Conservation (phyloP, 257 asterid species). For the Fraxinus excelsior region DNA sequence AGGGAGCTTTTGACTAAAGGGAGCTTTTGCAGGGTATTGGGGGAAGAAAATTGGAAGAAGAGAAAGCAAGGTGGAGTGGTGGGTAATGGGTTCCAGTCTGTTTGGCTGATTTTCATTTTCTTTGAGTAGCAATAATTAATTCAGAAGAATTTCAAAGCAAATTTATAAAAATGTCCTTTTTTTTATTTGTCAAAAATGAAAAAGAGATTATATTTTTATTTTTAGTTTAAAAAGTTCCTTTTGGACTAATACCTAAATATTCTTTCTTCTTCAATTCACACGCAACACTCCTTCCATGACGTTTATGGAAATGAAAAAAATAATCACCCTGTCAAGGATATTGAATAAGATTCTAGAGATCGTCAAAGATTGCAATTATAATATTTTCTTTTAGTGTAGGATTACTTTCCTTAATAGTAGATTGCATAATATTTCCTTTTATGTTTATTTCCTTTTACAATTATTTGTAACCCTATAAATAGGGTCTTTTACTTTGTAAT, state of each 20-base stretch:
- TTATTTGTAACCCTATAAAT: too few relatives aligned
- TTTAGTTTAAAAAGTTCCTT: background rate
- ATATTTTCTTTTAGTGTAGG: too few relatives aligned
- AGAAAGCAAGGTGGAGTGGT: slow-evolving; percentile 27
- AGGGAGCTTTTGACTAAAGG: slow-evolving; percentile 62
- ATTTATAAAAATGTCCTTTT: too few relatives aligned
- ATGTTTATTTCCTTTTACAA: too few relatives aligned
- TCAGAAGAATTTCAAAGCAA: background rate
- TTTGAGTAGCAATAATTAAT: background rate
- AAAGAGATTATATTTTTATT: too few relatives aligned
- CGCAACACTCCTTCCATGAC: background rate
- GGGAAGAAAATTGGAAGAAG: slow-evolving; percentile 44
- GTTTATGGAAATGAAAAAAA: background rate
- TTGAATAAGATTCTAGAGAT: too few relatives aligned
- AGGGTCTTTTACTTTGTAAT: too few relatives aligned
- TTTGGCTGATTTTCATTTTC: background rate
- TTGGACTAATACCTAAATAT: background rate
- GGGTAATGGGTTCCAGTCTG: slow-evolving; percentile 35
- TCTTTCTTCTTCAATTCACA: too few relatives aligned
- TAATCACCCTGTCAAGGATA: too few relatives aligned
- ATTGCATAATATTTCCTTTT: too few relatives aligned
- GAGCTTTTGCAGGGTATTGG: slow-evolving; percentile 29
- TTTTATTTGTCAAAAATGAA: background rate
- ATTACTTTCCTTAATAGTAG: too few relatives aligned
- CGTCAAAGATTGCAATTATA: too few relatives aligned